Base-by-base conservation (phyloP, 2,329 filamentous ascomycete genomes). In the Epicoccum nigrum region DNA sequence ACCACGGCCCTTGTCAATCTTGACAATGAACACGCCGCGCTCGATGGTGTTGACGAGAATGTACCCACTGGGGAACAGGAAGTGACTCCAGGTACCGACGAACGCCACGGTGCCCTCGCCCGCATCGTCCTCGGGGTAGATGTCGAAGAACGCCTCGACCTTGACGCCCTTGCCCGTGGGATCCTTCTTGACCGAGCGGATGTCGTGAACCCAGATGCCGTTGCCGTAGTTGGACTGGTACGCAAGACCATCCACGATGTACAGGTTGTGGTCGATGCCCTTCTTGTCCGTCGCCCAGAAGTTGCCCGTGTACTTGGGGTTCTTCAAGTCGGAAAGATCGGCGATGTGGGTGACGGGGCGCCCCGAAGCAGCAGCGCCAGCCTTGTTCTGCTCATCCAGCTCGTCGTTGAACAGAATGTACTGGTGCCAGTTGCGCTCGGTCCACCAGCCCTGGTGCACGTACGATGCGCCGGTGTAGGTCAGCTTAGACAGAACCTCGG, bases 371-470 rank as follows among this genome's bases (percentile, higher is more conserved):
- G 61, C 68, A 3, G 65, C 60, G 1, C 68, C 70, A 12, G 62
- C 60, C 12, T 56, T 50, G 34, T 68, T 53, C 35, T 56, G 57
- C 56, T 71, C 68, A 25, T 71, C 68, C 23, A 69, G 62, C 44
- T 71, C 68, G 44, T 71, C 67, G 58, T 70, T 67, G n/a, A 68
- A 47, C 20, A 71, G 53, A 13, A 73, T 53, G 44, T 62, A 71
- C 39, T 72, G 63, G 51, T 72, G 69, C 59, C 64, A 67, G 45
- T 69, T 58, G 20, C 59, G 45, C 58, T 72, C 66, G 1, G 81
- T 74, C 25, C 83, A 73, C 81, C 81, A 83, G 4, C 83, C 83
- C 63, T 84, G 82, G 62, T 85, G 83, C 4, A 80, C 81, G 70
- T 84, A 85, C 13, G 74, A 68, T 5, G 78, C 79, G 25, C 82